These are phyloP conservation scores for Amanita thiersii DNA, from an alignment of 768 basidiomycete species.

Conservation along the genomic window DNA sequence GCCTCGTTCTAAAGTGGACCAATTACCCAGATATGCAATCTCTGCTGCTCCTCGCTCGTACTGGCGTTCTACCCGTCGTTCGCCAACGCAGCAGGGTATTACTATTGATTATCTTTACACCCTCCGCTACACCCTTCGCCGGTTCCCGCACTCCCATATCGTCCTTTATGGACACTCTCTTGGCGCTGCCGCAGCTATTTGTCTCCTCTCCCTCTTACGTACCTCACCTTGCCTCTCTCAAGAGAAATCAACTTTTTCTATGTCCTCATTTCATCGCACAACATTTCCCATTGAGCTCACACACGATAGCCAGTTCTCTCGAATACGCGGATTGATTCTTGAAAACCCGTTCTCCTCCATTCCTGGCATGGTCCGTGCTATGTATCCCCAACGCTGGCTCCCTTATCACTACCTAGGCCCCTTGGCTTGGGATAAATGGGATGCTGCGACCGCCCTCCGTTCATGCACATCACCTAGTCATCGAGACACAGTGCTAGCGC, in stretches of 20 bases:
- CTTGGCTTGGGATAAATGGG: too few species aligned
- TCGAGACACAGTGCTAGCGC: too few species aligned
- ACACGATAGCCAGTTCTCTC: constrained; percentile 1
- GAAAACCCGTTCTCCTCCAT: constrained; percentile 45
- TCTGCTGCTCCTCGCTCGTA: constrained; percentile 41
- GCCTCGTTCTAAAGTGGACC: too few species aligned
- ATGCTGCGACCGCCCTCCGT: too few species aligned
- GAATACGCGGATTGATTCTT: constrained; percentile 30
- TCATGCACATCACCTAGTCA: too few species aligned
- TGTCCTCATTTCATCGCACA: too few species aligned
- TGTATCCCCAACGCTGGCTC: constrained; percentile 40
- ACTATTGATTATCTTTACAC: constrained; percentile 29
- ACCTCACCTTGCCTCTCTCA: too few species aligned
- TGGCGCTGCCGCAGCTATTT: constrained; percentile 34
- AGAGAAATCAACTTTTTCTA: too few species aligned
- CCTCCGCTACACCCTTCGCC: constrained; percentile 21
- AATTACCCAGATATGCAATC: constrained; percentile 18
- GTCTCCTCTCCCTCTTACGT: constrained; percentile 24
- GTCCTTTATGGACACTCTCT: constrained; percentile 42
- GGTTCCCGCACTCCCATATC: constrained; percentile 24
- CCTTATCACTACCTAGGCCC: constrained; percentile 41
- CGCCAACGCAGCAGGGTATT: constrained; percentile 30
- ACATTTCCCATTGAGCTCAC: too few species aligned
- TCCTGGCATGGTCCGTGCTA: constrained; percentile 34
- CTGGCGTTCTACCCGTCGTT: constrained; percentile 34